Evolutionary conservation across 495 filamentous ascomycete species (phyloP), one percentile per base, ranked within the genome.

Genomic region (Copromyces sp.): DNA sequence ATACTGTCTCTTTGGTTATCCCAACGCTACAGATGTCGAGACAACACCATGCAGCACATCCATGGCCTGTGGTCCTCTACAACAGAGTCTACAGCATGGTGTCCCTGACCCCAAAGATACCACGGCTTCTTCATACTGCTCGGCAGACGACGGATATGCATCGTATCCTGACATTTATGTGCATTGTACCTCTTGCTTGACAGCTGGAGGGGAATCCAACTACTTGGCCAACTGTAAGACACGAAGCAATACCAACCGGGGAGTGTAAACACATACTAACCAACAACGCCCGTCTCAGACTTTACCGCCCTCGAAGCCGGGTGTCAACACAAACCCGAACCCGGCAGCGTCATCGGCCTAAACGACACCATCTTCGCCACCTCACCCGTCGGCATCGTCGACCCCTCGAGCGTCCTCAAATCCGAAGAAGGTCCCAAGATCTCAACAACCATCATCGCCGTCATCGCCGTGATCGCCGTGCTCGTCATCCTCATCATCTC

Each of bases 311-410:
- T 88, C 2, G 75, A 84, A 61, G 85, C 84, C 68, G 87, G 83
- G 9, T 88, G 87, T 73, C 72, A 77, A 14, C 84, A 87, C 73
- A 80, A 83, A 24, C 86, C 87, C 3, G 47, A 77, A 3, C 68
- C 80, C 1, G 85, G 86, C 16, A 74, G 72, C 11, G 69, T 78
- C 17, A 73, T 88, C 35, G 82, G 82, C 24, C 71, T 88, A 24
- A 83, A 82, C 72, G 86, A 83, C 45, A 84, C 82, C 12, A 69
- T 88, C 71, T 88, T 88, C 72, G 81, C 84, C 29, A 72, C 61
- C 2, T 77, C 76, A 3, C 53, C n/a, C 12, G 80, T 87, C 69
- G 81, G 75, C 69, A 82, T 87, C 20, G 80, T 83, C 73, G 81
- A 85, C 68, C 81, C 83, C 29, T 37, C 74, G 2, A 75, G 72